phyloP scores from a whole-genome alignment of 495 filamentous ascomycete genomes.

The Penicillium egyptiacum region DNA sequence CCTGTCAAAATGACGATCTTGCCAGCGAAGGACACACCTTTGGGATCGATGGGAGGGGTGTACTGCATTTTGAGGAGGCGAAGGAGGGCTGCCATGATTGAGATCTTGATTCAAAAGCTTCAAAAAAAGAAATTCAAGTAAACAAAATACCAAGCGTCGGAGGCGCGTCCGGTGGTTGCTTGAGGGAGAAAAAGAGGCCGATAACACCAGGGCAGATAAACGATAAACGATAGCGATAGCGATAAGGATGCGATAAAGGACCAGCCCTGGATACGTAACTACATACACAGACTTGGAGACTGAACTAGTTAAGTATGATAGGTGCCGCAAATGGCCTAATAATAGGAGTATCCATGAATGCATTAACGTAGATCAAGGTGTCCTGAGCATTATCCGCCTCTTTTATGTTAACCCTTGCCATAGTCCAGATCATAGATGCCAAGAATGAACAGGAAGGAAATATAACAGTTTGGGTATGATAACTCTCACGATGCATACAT shows the following conservation, averaged over 20 bases:
- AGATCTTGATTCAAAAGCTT: background rate
- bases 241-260: background rate
- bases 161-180: background rate
- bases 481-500: no score
- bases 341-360: no score
- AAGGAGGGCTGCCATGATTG: conserved; percentile 40
- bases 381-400: background rate
- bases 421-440: background rate
- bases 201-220: background rate
- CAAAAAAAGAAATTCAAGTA: background rate
- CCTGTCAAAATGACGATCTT: conserved; percentile 59
- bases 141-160: background rate
- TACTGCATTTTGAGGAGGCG: conserved; percentile 41
- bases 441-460: background rate
- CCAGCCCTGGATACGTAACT: background rate
- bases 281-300: background rate
- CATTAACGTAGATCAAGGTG: background rate
- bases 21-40: conserved; percentile 39
- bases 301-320: background rate
- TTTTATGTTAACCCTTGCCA: background rate
- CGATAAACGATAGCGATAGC: background rate
- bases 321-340: background rate
- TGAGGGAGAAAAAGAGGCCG: conserved; percentile 2
- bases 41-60: conserved; percentile 39
- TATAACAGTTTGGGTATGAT: background rate